Conservation (phyloP, 1,284 basidiomycete genomes). For the Thelephora terrestris region DNA sequence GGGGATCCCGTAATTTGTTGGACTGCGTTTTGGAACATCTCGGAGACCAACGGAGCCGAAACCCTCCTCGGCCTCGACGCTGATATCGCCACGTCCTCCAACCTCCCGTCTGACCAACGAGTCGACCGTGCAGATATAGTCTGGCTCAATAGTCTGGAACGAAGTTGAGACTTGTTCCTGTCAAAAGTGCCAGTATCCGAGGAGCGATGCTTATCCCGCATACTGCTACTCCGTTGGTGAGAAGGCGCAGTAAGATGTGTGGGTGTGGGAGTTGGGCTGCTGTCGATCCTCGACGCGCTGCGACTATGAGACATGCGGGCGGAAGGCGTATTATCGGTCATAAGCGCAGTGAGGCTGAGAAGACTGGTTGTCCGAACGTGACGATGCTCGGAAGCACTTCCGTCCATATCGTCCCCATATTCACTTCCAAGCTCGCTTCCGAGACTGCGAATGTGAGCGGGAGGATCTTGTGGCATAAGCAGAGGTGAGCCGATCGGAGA, state of each 20-base stretch:
- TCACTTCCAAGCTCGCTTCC: constrained; percentile 44
- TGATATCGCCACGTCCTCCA: constrained; percentile 19
- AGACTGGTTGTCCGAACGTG: constrained; percentile 42
- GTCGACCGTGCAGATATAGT: constrained; percentile 41
- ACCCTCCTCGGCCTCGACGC: too few species aligned
- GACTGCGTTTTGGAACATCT: not conserved
- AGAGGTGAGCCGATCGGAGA: not conserved
- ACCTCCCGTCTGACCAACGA: constrained; percentile 44
- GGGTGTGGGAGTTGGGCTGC: too few species aligned
- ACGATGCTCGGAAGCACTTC: constrained; percentile 24
- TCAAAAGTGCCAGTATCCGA: not conserved
- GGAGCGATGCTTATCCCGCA: not conserved
- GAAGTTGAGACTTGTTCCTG: not conserved
- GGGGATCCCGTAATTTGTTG: not conserved
- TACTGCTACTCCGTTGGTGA: too few species aligned
- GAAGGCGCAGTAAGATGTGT: too few species aligned
- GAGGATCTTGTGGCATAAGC: not conserved
- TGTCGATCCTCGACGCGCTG: too few species aligned
- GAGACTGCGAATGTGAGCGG: constrained; percentile 30
- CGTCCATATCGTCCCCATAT: constrained; percentile 32
- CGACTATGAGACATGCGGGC: too few species aligned
- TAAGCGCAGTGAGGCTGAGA: constrained; percentile 30
- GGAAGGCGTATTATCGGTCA: constrained; percentile 11
- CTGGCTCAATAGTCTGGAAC: constrained; percentile 32
- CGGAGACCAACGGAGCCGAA: too few species aligned